Percentiles rank a stretch among this genome's conserved stretches.
Evolutionary conservation across 345 rosid genomes (phyloP).

Genomic region (Arabis hirsuta): DNA sequence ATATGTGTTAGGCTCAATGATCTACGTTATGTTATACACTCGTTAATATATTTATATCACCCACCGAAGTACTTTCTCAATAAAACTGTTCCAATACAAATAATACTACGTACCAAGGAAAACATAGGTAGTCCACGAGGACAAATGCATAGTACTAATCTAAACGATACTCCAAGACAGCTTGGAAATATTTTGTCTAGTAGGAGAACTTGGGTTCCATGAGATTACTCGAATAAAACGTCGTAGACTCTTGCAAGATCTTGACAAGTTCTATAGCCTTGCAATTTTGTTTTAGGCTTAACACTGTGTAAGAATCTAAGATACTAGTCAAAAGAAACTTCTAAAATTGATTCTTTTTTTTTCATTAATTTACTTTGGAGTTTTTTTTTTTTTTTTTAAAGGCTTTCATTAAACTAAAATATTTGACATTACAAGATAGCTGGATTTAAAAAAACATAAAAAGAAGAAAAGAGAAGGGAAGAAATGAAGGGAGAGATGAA

Average conservation of each 20-base stretch:
- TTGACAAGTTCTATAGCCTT: background rate
- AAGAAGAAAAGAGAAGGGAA: no score
- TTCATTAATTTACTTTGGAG: background rate
- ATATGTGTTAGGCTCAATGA: background rate
- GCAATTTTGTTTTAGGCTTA: no score
- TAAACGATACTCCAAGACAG: constrained; percentile 11
- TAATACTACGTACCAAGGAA: background rate
- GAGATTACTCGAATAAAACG: background rate
- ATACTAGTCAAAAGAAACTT: background rate
- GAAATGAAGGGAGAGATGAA: no score
- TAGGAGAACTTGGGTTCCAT: constrained; percentile 10
- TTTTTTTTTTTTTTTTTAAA: no score
- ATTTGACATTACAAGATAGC: no score
- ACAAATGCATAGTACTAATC: background rate
- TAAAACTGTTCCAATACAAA: background rate
- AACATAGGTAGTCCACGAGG: background rate
- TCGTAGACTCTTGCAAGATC: background rate
- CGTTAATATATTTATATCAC: background rate
- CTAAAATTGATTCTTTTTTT: background rate
- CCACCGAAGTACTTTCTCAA: constrained; percentile 11
- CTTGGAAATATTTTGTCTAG: constrained; percentile 19
- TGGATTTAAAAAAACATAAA: no score
- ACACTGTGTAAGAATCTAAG: background rate
- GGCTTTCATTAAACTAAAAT: no score
- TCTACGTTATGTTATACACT: background rate